phyloP scores from a whole-genome alignment of 169 alveolate genomes.

The Perkinsus olseni region DNA sequence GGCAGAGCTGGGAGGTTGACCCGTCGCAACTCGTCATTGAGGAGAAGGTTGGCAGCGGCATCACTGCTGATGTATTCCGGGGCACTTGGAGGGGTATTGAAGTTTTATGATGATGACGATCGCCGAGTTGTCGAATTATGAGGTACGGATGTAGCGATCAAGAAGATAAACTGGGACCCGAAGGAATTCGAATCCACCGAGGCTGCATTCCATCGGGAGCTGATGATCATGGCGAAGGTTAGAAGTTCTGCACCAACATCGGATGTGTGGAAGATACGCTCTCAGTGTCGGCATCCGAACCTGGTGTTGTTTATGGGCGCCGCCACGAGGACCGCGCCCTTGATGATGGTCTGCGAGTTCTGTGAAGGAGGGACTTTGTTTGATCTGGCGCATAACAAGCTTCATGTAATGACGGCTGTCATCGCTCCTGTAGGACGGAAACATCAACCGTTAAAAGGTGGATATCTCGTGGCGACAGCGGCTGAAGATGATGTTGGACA shows the following conservation, averaged over 20 bases:
- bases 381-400: slow-evolving; percentile 52
- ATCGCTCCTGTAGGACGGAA: not conserved
- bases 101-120: not conserved
- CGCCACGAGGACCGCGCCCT: slow-evolving; percentile 9
- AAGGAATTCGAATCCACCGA: not conserved
- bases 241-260: not conserved
- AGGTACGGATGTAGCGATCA: not conserved
- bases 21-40: not conserved
- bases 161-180: not conserved
- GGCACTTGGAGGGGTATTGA: not conserved
- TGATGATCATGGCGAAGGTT: not conserved
- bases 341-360: slow-evolving; percentile 59
- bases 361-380: slow-evolving; percentile 70
- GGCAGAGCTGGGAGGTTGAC: not conserved
- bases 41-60: not conserved
- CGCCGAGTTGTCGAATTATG: not conserved
- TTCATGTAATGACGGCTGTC: not conserved
- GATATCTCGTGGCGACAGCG: slow-evolving; percentile 43
- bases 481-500: slow-evolving; percentile 54
- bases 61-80: not conserved
- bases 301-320: slow-evolving; percentile 3
- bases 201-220: not conserved
- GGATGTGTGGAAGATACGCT: not conserved
- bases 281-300: not conserved
- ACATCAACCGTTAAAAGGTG: not conserved